A percentile compares a stretch with the other conserved stretches of the same genome.
phyloP scores from a whole-genome alignment of 176 grass and related monocot genomes.

The Dactylis glomerata region DNA sequence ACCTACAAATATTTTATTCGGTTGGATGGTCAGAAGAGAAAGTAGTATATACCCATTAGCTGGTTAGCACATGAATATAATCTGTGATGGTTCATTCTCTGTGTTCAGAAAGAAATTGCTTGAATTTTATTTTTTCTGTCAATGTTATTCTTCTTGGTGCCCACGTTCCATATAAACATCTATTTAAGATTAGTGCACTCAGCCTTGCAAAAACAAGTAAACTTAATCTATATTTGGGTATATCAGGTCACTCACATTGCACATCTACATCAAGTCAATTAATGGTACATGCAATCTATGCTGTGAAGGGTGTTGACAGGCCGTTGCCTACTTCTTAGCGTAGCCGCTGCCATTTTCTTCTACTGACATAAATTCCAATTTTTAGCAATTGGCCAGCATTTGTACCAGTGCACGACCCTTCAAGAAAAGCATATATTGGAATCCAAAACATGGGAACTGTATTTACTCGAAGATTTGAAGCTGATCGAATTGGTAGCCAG shows the following conservation, averaged over 20 bases:
- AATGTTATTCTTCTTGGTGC: background rate
- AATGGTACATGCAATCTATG: slow-evolving; percentile 14
- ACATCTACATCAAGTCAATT: background rate
- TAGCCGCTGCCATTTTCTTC: background rate
- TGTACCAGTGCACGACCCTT: slow-evolving; percentile 96
- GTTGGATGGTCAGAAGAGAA: slow-evolving; percentile 2
- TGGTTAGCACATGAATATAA: background rate
- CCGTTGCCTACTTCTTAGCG: background rate
- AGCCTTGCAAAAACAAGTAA: background rate
- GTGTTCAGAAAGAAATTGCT: background rate
- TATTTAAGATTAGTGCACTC: background rate
- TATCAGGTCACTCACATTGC: background rate
- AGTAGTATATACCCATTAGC: background rate
- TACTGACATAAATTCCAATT: slow-evolving; percentile 29
- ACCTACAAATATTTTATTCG: background rate
- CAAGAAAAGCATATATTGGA: slow-evolving; percentile 86
- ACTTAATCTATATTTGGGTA: background rate
- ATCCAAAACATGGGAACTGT: slow-evolving; percentile 93
- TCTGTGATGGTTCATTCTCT: background rate
- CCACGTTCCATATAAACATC: background rate
- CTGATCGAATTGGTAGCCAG: slow-evolving; percentile 91
- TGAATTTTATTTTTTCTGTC: background rate
- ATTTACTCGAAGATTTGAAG: slow-evolving; percentile 98
- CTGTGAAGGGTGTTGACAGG: slow-evolving; percentile 9
- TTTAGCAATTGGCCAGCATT: slow-evolving; percentile 95